These are phyloP conservation scores for Aureobasidium vineae DNA, from an alignment of 2,329 filamentous ascomycete species.

Conservation along the genomic window DNA sequence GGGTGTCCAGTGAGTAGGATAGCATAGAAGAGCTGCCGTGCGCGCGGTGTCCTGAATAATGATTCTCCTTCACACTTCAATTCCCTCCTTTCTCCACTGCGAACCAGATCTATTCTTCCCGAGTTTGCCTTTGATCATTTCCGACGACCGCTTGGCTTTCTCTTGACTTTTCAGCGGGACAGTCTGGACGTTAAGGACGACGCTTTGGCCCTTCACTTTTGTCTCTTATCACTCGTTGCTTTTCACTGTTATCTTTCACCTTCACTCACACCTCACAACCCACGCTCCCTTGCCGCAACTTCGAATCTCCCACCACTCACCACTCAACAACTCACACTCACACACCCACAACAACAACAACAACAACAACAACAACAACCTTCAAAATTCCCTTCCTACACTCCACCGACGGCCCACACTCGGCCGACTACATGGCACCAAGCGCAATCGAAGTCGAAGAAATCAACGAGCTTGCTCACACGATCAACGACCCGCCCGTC, in stretches of 20 bases:
- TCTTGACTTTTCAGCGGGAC: conserved; percentile 1
- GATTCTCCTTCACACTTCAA: not conserved
- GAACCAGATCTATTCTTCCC: not conserved
- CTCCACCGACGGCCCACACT: not conserved
- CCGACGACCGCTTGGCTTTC: not conserved
- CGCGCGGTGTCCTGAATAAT: conserved; percentile 5
- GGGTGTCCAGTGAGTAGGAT: not conserved
- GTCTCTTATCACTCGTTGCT: conserved; percentile 6
- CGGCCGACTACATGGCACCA: conserved; percentile 34
- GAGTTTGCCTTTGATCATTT: conserved; percentile 10
- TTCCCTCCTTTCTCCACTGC: conserved; percentile 6
- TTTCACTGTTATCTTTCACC: not conserved
- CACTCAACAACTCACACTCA: not conserved
- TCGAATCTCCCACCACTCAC: not conserved
- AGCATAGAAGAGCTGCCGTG: not conserved
- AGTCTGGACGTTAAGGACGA: not conserved
- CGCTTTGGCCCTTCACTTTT: conserved; percentile 10
- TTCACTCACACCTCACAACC: not conserved
- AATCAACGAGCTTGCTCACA: conserved; percentile 34
- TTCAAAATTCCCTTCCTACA: conserved; percentile 18
- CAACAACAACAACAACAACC: not conserved
- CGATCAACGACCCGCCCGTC: conserved; percentile 30
- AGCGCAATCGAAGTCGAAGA: conserved; percentile 34
- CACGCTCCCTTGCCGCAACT: conserved; percentile 6
- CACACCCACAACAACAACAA: not conserved